Evolutionary conservation across 192 early-diverging fungal genomes (phyloP), one percentile per base, ranked within the genome.

Genomic region (Coemansia sp.): DNA sequence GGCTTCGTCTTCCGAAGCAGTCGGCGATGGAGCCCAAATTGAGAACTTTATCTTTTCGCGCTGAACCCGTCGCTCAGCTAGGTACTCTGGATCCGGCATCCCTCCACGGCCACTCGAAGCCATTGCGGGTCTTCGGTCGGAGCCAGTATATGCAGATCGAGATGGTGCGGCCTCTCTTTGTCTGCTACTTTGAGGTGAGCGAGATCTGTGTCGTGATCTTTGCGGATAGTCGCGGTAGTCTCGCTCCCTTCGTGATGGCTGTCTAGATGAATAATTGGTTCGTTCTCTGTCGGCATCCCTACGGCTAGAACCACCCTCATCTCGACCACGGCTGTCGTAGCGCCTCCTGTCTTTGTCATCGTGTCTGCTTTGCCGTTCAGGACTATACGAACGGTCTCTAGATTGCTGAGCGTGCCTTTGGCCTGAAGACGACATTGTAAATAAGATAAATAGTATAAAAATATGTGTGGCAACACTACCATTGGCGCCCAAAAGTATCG

Each of bases 21-120:
- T 85, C 13, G 87, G 89, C 1, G 89, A 87, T 18, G 85, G 65
- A 11, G 86, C 76, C 89, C 89, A 90, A 24, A 90, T 86, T 0
- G 86, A 85, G 43, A 85, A 81, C 24, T 74, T 42, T 34, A 67
- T 85, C 2, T 74, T 67, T 24, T 86, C 67, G 5, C 87, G 76
- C 46, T 87, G 66, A 0, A 67, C 73, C 24, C 77, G 74, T 38
- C 88, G 68, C 34, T 75, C 66, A 22, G 57, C 69, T 44, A 77
- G 57, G 51, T 73, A 76, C 40, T 81, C 76, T n/a, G 76, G 70
- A 18, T 76, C 76, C 2, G 66, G 66, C 16, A 60, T 57, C 22
- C 70, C 68, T 41, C 73, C 52, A 9, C 66, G 72, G 22, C 43
- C 49, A 8, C 24, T n/a, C 11, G 47, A 11, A 12, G 49, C 52